Base-by-base conservation (phyloP, 2,329 filamentous ascomycete species). In the Raffaelea ambrosiae region DNA sequence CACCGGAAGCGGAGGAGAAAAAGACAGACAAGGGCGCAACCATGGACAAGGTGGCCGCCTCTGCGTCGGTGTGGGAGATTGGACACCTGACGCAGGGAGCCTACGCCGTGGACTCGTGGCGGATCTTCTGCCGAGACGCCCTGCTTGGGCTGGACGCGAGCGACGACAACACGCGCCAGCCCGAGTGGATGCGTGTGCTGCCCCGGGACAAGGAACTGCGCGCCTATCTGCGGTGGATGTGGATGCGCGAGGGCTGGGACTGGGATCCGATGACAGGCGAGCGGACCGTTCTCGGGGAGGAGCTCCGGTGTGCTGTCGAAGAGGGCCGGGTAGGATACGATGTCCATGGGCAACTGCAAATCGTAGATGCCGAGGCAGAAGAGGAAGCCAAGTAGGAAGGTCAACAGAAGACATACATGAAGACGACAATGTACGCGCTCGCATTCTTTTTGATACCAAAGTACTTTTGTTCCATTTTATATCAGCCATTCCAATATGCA, bases 71-170 rank as follows among this genome's bases (percentile, higher is more conserved):
- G 0, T 94, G 88, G 82, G 90, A 96, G 59, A 85, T 95, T 51
- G 88, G 84, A 0, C 87, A 95, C 62, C 69, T 96, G 49, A 89
- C 88, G 0, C 82, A 87, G 47, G 87, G 89, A 16, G 73, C 80
- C 2, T 96, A 96, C 63, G 86, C 88, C 0, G 71, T 91, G 43
- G 90, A 96, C 63, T 90, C 85, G 59, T 96, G 88, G 86, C 80
- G 90, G 3, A 95, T 96, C 53, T 96, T 96, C 64, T 95, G 88
- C 61, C 79, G 90, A 2, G 90, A 96, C 61, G 71, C 75, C 29
- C 63, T 95, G 21, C 76, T 89, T 8, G 83, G 81, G 0, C 63
- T 81, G 18, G 79, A 83, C 2, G 78, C 76, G 55, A 54, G 67
- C 57, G 54, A 66, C 57, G 54, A 66, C 58, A 51, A 64, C 45